These are phyloP conservation scores for Phylloporus sp. DNA, from an alignment of 768 basidiomycete genomes.

Conservation along the genomic window DNA sequence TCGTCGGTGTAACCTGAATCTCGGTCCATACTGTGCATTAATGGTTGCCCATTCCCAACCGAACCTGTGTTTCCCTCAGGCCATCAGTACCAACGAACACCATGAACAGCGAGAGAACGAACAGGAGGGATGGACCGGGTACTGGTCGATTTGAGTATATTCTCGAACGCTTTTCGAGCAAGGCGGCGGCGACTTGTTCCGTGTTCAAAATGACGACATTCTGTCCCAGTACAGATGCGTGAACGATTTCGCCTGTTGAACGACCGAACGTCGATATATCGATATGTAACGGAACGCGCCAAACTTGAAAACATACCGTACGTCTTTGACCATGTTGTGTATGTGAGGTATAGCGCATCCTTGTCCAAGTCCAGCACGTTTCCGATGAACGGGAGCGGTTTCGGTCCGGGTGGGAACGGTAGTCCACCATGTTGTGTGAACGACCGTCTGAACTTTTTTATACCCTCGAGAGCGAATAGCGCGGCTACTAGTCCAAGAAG, in stretches of 20 bases:
- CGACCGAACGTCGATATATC: background rate
- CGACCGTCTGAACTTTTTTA: too few species aligned
- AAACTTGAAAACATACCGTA: slow-evolving; percentile 22
- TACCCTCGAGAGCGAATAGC: too few species aligned
- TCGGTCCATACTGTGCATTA: slow-evolving; percentile 18
- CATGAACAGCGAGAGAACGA: background rate
- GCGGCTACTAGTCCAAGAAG: too few species aligned
- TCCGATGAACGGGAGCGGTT: too few species aligned
- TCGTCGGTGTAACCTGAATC: slow-evolving; percentile 20
- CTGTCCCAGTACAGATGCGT: slow-evolving; percentile 34
- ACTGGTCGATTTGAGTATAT: slow-evolving; percentile 39
- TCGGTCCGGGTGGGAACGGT: too few species aligned
- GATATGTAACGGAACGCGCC: background rate
- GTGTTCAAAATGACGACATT: slow-evolving; percentile 48
- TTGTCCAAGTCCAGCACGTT: too few species aligned
- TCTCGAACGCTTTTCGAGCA: slow-evolving; percentile 48
- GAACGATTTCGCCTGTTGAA: slow-evolving; percentile 5
- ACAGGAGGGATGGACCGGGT: slow-evolving; percentile 3
- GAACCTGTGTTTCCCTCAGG: slow-evolving; percentile 10
- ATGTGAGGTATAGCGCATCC: slow-evolving; percentile 10
- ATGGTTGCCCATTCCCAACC: slow-evolving; percentile 14
- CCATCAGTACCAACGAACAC: background rate
- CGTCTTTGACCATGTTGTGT: slow-evolving; percentile 17
- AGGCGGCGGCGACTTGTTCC: slow-evolving; percentile 40
- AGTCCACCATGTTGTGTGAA: too few species aligned